These are phyloP conservation scores for Suhomyces tanzawaensis DNA, from an alignment of 805 yeast genomes.

Conservation along the genomic window DNA sequence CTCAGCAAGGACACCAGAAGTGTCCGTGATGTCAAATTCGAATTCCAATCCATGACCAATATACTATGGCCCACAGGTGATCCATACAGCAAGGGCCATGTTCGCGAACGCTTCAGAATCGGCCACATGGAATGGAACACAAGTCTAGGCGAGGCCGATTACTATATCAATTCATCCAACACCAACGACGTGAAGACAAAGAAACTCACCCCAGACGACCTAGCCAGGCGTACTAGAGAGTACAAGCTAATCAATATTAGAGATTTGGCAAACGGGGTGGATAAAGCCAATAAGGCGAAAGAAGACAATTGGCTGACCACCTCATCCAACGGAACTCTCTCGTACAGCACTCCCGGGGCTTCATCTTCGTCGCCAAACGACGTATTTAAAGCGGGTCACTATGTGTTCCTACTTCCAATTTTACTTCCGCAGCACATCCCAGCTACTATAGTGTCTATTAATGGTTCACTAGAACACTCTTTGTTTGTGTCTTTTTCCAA, in stretches of 20 bases:
- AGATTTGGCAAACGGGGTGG: conserved; percentile 9
- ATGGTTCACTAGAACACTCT: conserved; percentile 47
- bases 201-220: conserved; percentile 42
- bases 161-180: conserved; percentile 39
- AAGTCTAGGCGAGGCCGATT: conserved; percentile 41
- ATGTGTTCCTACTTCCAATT: conserved; percentile 64
- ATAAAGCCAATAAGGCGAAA: conserved; percentile 1
- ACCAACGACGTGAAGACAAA: conserved; percentile 43
- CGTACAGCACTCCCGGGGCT: background rate
- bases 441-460: conserved; percentile 53
- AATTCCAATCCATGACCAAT: conserved; percentile 42
- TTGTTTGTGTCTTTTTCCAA: conserved; percentile 41
- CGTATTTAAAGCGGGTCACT: conserved; percentile 59
- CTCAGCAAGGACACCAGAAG: conserved; percentile 35
- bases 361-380: conserved; percentile 6
- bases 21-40: conserved; percentile 38
- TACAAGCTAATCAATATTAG: conserved; percentile 20
- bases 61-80: conserved; percentile 56
- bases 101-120: conserved; percentile 47
- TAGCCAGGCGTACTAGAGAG: conserved; percentile 39
- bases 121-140: conserved; percentile 47
- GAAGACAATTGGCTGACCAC: background rate
- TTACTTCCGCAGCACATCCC: conserved; percentile 62
- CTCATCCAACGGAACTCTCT: background rate
- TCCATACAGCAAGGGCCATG: conserved; percentile 42